Evolutionary conservation across 441 rosid species (phyloP), one percentile per base, ranked within the genome.

Genomic region (Populus hybrid): DNA sequence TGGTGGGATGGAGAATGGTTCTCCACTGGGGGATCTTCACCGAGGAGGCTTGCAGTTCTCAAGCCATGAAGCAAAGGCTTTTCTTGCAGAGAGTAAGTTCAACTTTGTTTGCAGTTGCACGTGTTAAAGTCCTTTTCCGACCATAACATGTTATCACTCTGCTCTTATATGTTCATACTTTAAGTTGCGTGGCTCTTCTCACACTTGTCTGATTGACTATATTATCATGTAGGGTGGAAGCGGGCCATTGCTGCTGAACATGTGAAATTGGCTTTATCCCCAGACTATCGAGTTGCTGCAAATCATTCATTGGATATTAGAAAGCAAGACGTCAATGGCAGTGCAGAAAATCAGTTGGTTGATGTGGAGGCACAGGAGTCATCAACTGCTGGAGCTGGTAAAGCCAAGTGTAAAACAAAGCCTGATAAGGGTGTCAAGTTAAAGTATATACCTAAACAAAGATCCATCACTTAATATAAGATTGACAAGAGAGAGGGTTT

Each of bases 171-270:
- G 16, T 28, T 24, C 6, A 53, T 28, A 12, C 10, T 74, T 8
- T 24, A 7, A 32, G 46, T 71, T 66, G 65, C 38, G 3, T 40
- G 46, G 26, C 50, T 28, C 35, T 46, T 69, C 12, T 10, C 61
- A 28, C 20, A 38, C 23, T 40, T 23, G 11, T 30, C 72, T 76
- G 67, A 50, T 57, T 72, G 77, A 34, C 69, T 50, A 32, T 46
- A n/a, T 59, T 70, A 40, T 67, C 63, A 61, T 76, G 78, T 84
- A 96, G 99, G 98, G 86, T 96, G 99, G 99, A 94, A 91, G 84
- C 92, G 89, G 84, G 94, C 96, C 73, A 85, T 85, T 59, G 88
- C 90, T 65, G 70, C 83, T 24, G 81, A 79, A 24, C 65, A 63
- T 72, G 74, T 75, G 10, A 86, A 63, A 23, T 63, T 63, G 79